Conservation (phyloP, 2,329 filamentous ascomycete species). For the Decorospora gaudefroyi region DNA sequence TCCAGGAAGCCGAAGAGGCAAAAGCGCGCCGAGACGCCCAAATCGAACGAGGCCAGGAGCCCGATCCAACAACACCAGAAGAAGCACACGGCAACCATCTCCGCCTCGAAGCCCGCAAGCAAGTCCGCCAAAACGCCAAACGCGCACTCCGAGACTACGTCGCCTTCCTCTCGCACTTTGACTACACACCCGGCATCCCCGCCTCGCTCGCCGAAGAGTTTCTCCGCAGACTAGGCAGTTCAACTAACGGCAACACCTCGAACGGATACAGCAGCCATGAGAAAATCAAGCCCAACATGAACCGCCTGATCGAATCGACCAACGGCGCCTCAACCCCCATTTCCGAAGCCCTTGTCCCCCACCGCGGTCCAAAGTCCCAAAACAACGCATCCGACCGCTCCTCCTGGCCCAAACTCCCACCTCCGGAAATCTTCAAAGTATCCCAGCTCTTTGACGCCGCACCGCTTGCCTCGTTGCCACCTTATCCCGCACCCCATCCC, state of each 20-base stretch:
- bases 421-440: conserved; percentile 58
- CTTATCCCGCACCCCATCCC: conserved; percentile 60
- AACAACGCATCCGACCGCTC: conserved; percentile 41
- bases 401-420: conserved; percentile 54
- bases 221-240: conserved; percentile 34
- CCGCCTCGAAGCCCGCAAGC: conserved; percentile 65
- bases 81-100: conserved; percentile 55
- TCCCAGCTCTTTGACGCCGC: conserved; percentile 72
- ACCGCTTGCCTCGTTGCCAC: conserved; percentile 68
- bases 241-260: conserved; percentile 22
- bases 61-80: conserved; percentile 47
- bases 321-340: conserved; percentile 25
- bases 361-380: conserved; percentile 37
- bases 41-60: conserved; percentile 33
- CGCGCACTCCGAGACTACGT: conserved; percentile 75
- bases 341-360: conserved; percentile 53
- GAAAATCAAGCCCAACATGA: conserved; percentile 26
- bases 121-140: conserved; percentile 74
- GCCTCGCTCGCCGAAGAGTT: conserved; percentile 63
- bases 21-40: conserved; percentile 32
- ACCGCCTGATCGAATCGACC: conserved; percentile 36
- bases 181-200: conserved; percentile 75
- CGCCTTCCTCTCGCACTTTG: conserved; percentile 71
- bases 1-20: conserved; percentile 48
- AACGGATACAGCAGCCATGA: conserved; percentile 14